Base-by-base conservation (phyloP, 176 grass and related monocot species). In the Zoysia pacifica region DNA sequence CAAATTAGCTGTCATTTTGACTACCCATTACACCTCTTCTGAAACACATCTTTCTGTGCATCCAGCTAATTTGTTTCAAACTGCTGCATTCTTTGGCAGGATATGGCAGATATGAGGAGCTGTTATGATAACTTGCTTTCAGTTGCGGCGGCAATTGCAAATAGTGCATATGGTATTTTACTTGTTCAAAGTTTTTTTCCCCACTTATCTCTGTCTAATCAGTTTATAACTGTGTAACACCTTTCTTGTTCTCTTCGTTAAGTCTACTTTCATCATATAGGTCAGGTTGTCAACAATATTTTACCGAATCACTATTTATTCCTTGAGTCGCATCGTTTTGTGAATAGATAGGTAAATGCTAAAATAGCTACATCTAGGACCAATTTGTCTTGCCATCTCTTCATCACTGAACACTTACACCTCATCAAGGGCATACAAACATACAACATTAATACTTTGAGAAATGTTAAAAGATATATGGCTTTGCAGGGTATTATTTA, bases 101-200 rank as follows among this genome's bases (percentile, higher is more conserved):
- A 97, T 77, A 92, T 97, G 95, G 83, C 89, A 69, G 95, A 97
- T 54, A 94, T 97, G 90, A 89, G 76, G 89, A 89, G 80, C 59
- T 91, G 90, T 60, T 97, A 97, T 54, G 92, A 97, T 89, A 94
- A 91, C 70, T 50, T 97, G 72, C 86, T 94, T 77, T 88, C 90
- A 70, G 95, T 91, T 84, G 95, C 92, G 0, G 90, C 89, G 81
- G 90, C 95, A 58, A 94, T 93, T 67, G 92, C 95, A 84, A 97
- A 94, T 82, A 97, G 92, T 83, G 90, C 95, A 85, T 94, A 94
- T 82, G 95, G 95, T 97, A 89, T 28, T 48, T 81, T 63, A 69
- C 49, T 88, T 51, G 5, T 49, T 78, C 36, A 10, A 35, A 28
- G 28, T 28, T 28, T 83, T 35, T 5, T 0, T 43, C 69, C 58